These are phyloP conservation scores for Chlorencoelia australis DNA, from an alignment of 2,329 filamentous ascomycete species.

Conservation along the genomic window DNA sequence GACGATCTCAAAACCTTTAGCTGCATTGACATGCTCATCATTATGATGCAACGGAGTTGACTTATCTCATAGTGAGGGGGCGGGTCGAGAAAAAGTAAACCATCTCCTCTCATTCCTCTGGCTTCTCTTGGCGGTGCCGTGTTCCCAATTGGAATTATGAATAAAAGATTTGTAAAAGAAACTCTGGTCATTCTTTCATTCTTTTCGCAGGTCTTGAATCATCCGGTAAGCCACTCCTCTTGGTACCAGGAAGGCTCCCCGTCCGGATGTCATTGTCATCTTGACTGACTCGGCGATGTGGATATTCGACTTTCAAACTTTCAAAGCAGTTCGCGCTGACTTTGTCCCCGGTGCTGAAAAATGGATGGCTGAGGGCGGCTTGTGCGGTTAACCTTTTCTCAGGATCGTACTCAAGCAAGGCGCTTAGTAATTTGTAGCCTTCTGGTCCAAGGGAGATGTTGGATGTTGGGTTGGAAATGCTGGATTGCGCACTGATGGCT, in stretches of 20 bases:
- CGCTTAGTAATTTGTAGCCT: constrained; percentile 72
- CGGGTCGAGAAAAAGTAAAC: too few species aligned
- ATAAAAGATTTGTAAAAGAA: too few species aligned
- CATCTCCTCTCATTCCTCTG: too few species aligned
- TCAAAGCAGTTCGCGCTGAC: constrained; percentile 83
- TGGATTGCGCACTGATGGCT: constrained; percentile 50
- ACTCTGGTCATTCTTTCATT: constrained; percentile 48
- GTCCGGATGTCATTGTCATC: constrained; percentile 96
- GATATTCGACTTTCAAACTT: constrained; percentile 79
- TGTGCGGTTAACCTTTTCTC: constrained; percentile 78
- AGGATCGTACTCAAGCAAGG: constrained; percentile 86
- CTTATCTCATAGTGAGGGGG: too few species aligned
- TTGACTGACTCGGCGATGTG: constrained; percentile 78
- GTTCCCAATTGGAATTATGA: too few species aligned
- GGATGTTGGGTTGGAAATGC: constrained; percentile 37
- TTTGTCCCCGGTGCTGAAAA: constrained; percentile 63
- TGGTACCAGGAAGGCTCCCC: constrained; percentile 80
- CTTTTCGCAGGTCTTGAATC: constrained; percentile 57
- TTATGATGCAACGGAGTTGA: too few species aligned
- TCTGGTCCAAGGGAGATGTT: constrained; percentile 54
- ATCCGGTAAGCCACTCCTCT: constrained; percentile 76
- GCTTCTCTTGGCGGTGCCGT: too few species aligned
- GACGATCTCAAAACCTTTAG: too few species aligned
- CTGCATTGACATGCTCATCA: too few species aligned
- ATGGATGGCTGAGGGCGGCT: constrained; percentile 80